phyloP scores from a whole-genome alignment of 1,284 basidiomycete genomes.

The Puccinia hordei region DNA sequence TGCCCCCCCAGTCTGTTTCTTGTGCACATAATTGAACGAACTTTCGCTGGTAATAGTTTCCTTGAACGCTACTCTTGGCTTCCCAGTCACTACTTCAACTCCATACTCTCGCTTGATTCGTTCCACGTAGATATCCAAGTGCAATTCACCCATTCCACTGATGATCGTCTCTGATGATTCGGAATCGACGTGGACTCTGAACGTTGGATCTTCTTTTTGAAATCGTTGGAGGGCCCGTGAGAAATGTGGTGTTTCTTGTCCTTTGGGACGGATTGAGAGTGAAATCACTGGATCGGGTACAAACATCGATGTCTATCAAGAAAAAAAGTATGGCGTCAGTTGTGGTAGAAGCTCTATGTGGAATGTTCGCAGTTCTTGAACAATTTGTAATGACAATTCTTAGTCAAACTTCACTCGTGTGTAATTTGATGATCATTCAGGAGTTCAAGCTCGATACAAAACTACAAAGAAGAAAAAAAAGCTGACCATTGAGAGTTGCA shows the following conservation, averaged over 20 bases:
- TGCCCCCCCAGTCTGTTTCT: conserved; percentile 97
- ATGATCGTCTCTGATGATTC: conserved; percentile 99
- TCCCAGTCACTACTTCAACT: conserved; percentile 88
- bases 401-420: neutral
- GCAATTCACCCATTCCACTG: conserved; percentile 98
- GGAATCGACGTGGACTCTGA: conserved; percentile 91
- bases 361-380: neutral
- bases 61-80: conserved; percentile 94
- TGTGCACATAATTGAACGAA: conserved; percentile 90
- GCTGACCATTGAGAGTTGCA: conserved; percentile 41
- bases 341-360: conserved; percentile 5
- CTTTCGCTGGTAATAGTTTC: conserved; percentile 84
- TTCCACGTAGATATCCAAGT: conserved; percentile 98
- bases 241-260: conserved; percentile 91
- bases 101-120: conserved; percentile 98
- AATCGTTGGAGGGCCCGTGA: conserved; percentile 95
- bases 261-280: conserved; percentile 85
- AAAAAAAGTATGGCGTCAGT: neutral
- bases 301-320: conserved; percentile 85
- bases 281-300: conserved; percentile 99
- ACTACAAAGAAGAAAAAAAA: conserved; percentile 1
- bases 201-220: conserved; percentile 99
- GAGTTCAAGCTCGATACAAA: no score
- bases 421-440: neutral
- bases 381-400: neutral